Evolutionary conservation across 2,329 filamentous ascomycete species (phyloP).

Genomic region (Tricladium varicosporioides): DNA sequence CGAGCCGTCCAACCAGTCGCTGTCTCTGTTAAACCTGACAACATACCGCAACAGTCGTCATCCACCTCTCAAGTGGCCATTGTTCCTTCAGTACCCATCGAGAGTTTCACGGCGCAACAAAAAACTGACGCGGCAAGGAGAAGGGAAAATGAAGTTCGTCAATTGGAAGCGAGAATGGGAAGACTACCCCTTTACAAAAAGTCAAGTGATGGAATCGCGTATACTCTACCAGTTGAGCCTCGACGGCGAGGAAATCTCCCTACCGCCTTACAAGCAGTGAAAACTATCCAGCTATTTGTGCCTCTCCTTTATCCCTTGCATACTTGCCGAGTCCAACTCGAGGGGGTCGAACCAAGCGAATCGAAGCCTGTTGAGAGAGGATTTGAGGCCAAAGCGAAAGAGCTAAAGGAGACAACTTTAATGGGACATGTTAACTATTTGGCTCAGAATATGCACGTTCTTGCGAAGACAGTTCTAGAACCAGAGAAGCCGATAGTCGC

Average conservation of each 20-base stretch:
- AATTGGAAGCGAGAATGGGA: constrained; percentile 73
- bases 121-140: constrained; percentile 60
- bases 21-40: constrained; percentile 3
- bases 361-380: constrained; percentile 62
- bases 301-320: constrained; percentile 72
- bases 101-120: constrained; percentile 54
- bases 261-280: constrained; percentile 56
- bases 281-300: constrained; percentile 65
- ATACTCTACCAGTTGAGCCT: constrained; percentile 68
- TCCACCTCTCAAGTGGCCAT: constrained; percentile 4
- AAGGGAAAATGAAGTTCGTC: constrained; percentile 64
- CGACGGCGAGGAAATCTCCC: constrained; percentile 61
- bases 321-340: constrained; percentile 62
- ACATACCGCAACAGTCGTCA: constrained; percentile 1
- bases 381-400: constrained; percentile 57
- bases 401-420: constrained; percentile 59
- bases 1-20: constrained; percentile 24
- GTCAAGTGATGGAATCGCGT: constrained; percentile 67
- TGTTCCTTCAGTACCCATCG: constrained; percentile 17
- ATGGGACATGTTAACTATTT: constrained; percentile 76
- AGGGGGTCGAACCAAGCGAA: constrained; percentile 58
- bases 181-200: constrained; percentile 65
- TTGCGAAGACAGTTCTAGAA: constrained; percentile 55
- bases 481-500: constrained; percentile 13
- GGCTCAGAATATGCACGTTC: constrained; percentile 64